Base-by-base conservation (phyloP, 2,329 filamentous ascomycete genomes). In the Dendryphion nanum region DNA sequence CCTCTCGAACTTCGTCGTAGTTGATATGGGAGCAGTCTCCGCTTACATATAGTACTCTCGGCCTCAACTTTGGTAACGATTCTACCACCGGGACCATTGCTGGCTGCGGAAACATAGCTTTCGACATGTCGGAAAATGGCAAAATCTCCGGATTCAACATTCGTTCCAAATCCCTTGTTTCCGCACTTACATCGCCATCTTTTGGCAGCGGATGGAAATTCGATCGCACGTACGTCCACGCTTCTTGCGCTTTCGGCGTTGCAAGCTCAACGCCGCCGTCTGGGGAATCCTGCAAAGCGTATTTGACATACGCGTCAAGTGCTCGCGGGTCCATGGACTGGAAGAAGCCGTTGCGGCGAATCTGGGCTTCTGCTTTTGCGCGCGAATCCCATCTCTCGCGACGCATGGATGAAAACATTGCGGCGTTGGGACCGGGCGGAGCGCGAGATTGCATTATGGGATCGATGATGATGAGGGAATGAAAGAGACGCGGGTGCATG, bases 401-500 rank as follows among this genome's bases (percentile, higher is more conserved):
- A 2, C 44, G 30, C 7, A 41, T 23, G 4, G 41, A 46, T 3
- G 44, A 35, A 14, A 50, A 38, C 32, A 50, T 24, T 2, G 50
- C 46, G 10, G 46, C 41, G 26, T 53, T 55, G 1, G 48, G 46
- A 2, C 52, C 46, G 6, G 48, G 43, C 5, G 50, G 52, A 17
- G 41, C 32, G 6, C n/a, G 26, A 2, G 33, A 21, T 18, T 42
- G 30, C 3, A 55, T 41, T 16, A 53, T 39, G 6, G 48, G 48
- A 3, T 55, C 46, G 21, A 55, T 42, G n/a, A 51, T n/a, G 23
- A 49, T 30, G 14, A 53, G 18, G 6, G 36, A 41, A 20, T 50
- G 44, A 30, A 53, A 50, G 12, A 53, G 48, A 6, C 50, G 42
- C 3, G 48, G 44, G 35, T 53, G 52, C n/a, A 50, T 46, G 21